Evolutionary conservation across 768 basidiomycete genomes (phyloP).

Genomic region (Macrolepiota dolichaula): DNA sequence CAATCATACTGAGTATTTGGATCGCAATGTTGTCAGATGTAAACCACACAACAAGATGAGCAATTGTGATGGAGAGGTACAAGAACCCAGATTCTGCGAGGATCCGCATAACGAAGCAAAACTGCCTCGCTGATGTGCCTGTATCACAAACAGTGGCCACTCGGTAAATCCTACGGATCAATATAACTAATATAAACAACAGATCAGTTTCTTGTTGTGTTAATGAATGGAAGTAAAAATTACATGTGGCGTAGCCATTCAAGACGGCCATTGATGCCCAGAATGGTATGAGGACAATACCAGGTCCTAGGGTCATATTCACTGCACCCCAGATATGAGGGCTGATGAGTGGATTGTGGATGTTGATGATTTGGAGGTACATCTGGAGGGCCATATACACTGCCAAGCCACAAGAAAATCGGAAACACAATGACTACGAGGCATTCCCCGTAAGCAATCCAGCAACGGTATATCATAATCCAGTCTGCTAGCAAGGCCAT

Average conservation of each 20-base stretch:
- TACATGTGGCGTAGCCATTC: slow-evolving; percentile 11
- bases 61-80: not conserved
- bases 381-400: slow-evolving; percentile 1
- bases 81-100: slow-evolving; percentile 7
- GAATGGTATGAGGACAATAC: slow-evolving; percentile 10
- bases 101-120: slow-evolving; percentile 2
- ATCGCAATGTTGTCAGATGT: not conserved
- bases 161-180: not conserved
- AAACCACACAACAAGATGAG: not conserved
- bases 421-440: slow-evolving; percentile 1
- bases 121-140: not conserved
- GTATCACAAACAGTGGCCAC: not conserved
- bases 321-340: not conserved
- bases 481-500: not conserved
- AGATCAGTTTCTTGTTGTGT: too few species aligned
- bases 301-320: slow-evolving; percentile 9
- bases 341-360: slow-evolving; percentile 1
- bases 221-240: too few species aligned
- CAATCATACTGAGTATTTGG: not conserved
- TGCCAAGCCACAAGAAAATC: slow-evolving; percentile 9
- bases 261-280: slow-evolving; percentile 10
- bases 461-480: slow-evolving; percentile 10
- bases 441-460: slow-evolving; percentile 1
- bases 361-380: slow-evolving; percentile 3
- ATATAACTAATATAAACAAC: too few species aligned